Evolutionary conservation across 345 rosid species (phyloP), one percentile per base, ranked within the genome.

Genomic region (Boechera stricta): DNA sequence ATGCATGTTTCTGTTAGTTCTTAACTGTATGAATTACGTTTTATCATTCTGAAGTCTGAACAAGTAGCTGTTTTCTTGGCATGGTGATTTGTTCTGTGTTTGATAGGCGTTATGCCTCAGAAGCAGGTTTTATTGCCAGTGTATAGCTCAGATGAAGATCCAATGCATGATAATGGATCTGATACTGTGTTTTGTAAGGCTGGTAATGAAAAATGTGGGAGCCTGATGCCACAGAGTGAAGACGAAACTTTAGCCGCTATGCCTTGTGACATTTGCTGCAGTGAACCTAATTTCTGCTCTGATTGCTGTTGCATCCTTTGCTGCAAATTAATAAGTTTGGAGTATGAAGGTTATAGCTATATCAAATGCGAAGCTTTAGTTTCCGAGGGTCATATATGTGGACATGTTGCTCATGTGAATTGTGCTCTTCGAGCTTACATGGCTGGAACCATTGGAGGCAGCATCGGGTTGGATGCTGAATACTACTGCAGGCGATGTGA

Each of bases 361-460:
- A 62, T 92, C 69, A 89, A 79, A 83, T 94, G 97, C 57, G 91
- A 90, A 77, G 91, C 92, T 51, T 45, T 70, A 80, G 86, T 82
- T 24, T 74, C 76, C 6, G 84, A 86, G 58, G 85, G 83, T 66
- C 73, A 48, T 69, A 78, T 85, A 12, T 94, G 98, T 53, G 92
- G 92, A 35, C 97, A 92, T 77, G 80, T 90, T 81, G 91, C 98
- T 75, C 98, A 92, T 77, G n/a, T 92, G 70, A 86, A 83, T 66
- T 92, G 97, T 80, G 97, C 95, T 71, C 92, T 92, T 66, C 88
- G 87, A 21, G 82, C 88, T 63, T 92, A 86, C 80, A 81, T 89
- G 92, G 96, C 97, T 82, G 98, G 97, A 51, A 88, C 89, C 16
- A 75, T 90, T 49, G 97, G 97, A 73, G 98, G 97, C 75, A 84